Base-by-base conservation (phyloP, 805 yeast genomes). In the Yamadazyma insecticola region DNA sequence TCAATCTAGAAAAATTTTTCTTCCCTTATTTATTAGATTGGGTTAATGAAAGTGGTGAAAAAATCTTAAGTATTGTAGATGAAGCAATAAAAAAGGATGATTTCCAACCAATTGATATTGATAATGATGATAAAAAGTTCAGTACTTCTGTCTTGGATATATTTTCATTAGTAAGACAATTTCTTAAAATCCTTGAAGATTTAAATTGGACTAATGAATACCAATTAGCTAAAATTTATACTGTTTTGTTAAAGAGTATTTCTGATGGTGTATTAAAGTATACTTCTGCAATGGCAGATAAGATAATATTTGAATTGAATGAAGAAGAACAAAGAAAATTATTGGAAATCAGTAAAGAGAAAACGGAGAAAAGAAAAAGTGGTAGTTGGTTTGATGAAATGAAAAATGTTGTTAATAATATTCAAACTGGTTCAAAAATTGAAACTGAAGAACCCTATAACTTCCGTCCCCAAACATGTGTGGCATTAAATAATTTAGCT, bases 401-500 rank as follows among this genome's bases (percentile, higher is more conserved):
- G 50, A 75, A 67, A 45, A 67, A 65, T 30, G 78, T 70, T 1
- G 68, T 78, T 0, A 51, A 54, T 28, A 60, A 57, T 30, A 58
- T 62, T 16, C 67, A 63, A 23, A 55, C 64, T 14, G 50, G 59
- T 3, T 37, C 43, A 9, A 63, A 62, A 26, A 33, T 61, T 4
- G 59, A 55, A 5, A 41, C 43, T 3, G 55, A 51, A 33, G 70
- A 67, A 11, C 80, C 88, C 0, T 78, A 67, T 47, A 69, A 72
- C 26, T 81, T 81, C 57, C 63, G 68, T 36, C 60, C 67, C 5
- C 66, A 70, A 32, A 78, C 88, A 0, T 85, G 94, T 55, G 74
- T 82, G n/a, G 77, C 81, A n/a, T 60, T 86, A 38, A 84, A 83
- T 53, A 77, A 87, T 45, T 48, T 87, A 7, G 65, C 74, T 1